phyloP scores from a whole-genome alignment of 331 rosid genomes.

The Erythrophleum ivorense region DNA sequence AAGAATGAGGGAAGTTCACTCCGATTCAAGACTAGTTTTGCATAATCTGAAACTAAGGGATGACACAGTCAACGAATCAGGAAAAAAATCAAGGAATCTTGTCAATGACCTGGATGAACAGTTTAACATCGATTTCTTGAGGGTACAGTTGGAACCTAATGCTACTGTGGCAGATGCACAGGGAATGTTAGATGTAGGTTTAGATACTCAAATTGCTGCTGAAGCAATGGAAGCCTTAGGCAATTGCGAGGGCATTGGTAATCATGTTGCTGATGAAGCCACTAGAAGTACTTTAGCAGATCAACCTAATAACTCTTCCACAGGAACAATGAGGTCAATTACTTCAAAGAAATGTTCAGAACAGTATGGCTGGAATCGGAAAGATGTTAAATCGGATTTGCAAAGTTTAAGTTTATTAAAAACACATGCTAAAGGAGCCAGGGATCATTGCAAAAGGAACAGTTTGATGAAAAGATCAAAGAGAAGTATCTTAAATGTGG shows the following conservation, averaged over 20 bases:
- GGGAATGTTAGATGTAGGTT: constrained; percentile 59
- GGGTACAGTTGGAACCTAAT: constrained; percentile 52
- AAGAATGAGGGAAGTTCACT: constrained; percentile 46
- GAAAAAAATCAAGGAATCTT: constrained; percentile 55
- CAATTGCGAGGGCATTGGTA: constrained; percentile 46
- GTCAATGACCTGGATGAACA: constrained; percentile 57
- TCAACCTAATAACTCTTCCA: constrained; percentile 43
- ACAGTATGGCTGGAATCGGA: constrained; percentile 51
- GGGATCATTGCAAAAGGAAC: constrained; percentile 38
- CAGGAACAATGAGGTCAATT: constrained; percentile 38
- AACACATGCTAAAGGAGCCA: constrained; percentile 40
- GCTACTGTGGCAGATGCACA: constrained; percentile 43
- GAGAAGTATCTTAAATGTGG: constrained; percentile 45
- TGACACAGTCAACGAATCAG: constrained; percentile 39
- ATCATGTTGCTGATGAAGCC: constrained; percentile 46
- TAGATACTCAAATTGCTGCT: constrained; percentile 95
- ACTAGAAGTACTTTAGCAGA: constrained; percentile 37
- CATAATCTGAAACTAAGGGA: constrained; percentile 42
- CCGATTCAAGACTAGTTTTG: constrained; percentile 66
- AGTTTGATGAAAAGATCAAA: constrained; percentile 36
- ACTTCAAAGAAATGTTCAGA: constrained; percentile 44
- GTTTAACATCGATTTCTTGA: constrained; percentile 39
- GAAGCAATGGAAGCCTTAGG: constrained; percentile 92
- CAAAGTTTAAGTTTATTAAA: constrained; percentile 22
- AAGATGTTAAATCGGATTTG: constrained; percentile 40